Evolutionary conservation across 352 stramenopile species (phyloP).

Genomic region (Pythium pyrilobum): DNA sequence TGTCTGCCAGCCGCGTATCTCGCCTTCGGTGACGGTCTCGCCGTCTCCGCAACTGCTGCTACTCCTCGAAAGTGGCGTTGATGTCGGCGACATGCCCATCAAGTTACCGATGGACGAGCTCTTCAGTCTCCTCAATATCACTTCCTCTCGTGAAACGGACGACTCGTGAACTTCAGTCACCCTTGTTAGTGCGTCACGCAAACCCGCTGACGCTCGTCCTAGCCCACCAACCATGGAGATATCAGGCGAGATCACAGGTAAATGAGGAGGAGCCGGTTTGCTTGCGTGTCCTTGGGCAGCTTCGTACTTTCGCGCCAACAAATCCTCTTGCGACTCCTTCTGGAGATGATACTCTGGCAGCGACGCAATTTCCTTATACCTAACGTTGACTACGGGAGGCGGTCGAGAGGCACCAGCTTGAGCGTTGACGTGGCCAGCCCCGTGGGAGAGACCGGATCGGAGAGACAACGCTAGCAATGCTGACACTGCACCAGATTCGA

Average conservation of each 20-base stretch:
- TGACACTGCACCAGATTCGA: slow-evolving; percentile 62
- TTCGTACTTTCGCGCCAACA: slow-evolving; percentile 42
- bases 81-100: slow-evolving; percentile 1
- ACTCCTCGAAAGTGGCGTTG: slow-evolving; percentile 7
- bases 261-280: slow-evolving; percentile 41
- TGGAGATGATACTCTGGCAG: slow-evolving; percentile 30
- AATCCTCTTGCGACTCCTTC: slow-evolving; percentile 6
- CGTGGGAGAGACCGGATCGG: not conserved
- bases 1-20: slow-evolving; percentile 9
- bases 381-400: slow-evolving; percentile 33
- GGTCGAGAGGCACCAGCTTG: slow-evolving; percentile 27
- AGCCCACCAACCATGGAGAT: slow-evolving; percentile 17
- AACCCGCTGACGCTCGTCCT: not conserved
- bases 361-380: slow-evolving; percentile 37
- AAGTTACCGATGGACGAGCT: slow-evolving; percentile 13
- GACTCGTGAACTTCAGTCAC: not conserved
- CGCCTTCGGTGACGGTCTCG: not conserved
- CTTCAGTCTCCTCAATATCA: not conserved
- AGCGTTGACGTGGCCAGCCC: not conserved
- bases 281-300: slow-evolving; percentile 39
- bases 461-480: slow-evolving; percentile 51
- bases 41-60: not conserved
- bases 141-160: not conserved
- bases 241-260: slow-evolving; percentile 38
- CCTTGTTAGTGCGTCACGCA: not conserved